phyloP scores from a whole-genome alignment of 2,329 filamentous ascomycete genomes.

The Cytospora leucostoma region DNA sequence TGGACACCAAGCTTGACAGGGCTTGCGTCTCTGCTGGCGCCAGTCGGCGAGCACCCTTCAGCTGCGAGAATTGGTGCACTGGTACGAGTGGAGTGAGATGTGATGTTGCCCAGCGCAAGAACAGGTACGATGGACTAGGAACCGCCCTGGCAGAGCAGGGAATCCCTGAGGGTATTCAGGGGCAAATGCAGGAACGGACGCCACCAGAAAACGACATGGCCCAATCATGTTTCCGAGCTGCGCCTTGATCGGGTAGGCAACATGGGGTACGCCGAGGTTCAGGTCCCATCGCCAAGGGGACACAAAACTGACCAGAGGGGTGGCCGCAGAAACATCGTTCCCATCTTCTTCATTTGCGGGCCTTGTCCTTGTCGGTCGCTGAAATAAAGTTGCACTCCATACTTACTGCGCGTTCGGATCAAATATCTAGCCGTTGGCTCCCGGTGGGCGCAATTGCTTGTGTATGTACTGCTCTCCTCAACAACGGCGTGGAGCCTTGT shows the following conservation, averaged over 20 bases:
- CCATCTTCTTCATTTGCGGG: conserved; percentile 7
- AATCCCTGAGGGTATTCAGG: conserved; percentile 22
- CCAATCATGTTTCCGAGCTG: conserved; percentile 18
- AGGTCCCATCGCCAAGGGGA: conserved; percentile 15
- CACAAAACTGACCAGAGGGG: conserved; percentile 18
- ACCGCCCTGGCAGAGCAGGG: conserved; percentile 15
- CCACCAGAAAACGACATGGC: conserved; percentile 15
- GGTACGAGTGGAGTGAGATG: conserved; percentile 10
- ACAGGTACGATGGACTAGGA: conserved; percentile 18
- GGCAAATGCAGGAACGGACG: conserved; percentile 28
- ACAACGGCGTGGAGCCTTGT: not conserved
- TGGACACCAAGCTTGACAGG: not conserved
- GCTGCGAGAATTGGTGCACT: conserved; percentile 17
- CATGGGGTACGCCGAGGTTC: conserved; percentile 13
- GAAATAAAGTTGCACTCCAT: not conserved
- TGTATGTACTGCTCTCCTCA: not conserved
- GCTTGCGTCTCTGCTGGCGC: conserved; percentile 16
- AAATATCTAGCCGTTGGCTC: not conserved
- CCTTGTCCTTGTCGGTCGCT: conserved; percentile 15
- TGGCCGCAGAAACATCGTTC: conserved; percentile 14
- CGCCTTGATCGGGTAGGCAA: conserved; percentile 6
- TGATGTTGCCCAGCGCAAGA: conserved; percentile 13
- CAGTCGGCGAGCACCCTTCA: conserved; percentile 14
- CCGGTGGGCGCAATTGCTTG: not conserved
- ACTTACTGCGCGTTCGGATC: conserved; percentile 6